Evolutionary conservation across 176 grass and related monocot species (phyloP).

Genomic region (Carex littledalei): DNA sequence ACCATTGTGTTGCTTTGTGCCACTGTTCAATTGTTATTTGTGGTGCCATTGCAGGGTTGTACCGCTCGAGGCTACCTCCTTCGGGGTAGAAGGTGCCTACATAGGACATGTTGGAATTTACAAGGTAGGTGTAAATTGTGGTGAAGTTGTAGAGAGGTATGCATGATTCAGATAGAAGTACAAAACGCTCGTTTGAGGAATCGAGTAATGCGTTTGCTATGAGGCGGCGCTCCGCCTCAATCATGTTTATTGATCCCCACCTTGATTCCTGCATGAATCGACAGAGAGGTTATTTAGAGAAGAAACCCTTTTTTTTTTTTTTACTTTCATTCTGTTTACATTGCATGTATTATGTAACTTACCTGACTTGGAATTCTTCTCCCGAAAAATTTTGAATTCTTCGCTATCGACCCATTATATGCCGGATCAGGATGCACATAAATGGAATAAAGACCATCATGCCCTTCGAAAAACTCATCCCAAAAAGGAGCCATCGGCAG

Average conservation of each 20-base stretch:
- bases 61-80: slow-evolving; percentile 19
- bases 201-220: slow-evolving; percentile 38
- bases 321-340: background rate
- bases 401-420: slow-evolving; percentile 27
- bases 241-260: slow-evolving; percentile 31
- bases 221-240: slow-evolving; percentile 34
- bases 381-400: slow-evolving; percentile 24
- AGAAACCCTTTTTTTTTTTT: background rate
- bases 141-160: slow-evolving; percentile 41
- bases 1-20: slow-evolving; percentile 32
- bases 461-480: slow-evolving; percentile 71
- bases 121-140: slow-evolving; percentile 31
- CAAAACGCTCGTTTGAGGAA: slow-evolving; percentile 31
- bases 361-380: slow-evolving; percentile 38
- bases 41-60: slow-evolving; percentile 24
- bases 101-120: slow-evolving; percentile 22
- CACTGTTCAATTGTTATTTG: slow-evolving; percentile 25
- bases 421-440: slow-evolving; percentile 55
- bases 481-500: slow-evolving; percentile 53
- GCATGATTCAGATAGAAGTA: slow-evolving; percentile 41
- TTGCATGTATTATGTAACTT: background rate
- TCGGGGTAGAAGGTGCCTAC: background rate
- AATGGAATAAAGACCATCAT: slow-evolving; percentile 50
- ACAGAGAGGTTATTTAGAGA: too few relatives aligned
- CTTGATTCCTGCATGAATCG: slow-evolving; percentile 12